These are phyloP conservation scores for Wickerhamomyces rabaulensis DNA, from an alignment of 805 yeast species.

Conservation along the genomic window DNA sequence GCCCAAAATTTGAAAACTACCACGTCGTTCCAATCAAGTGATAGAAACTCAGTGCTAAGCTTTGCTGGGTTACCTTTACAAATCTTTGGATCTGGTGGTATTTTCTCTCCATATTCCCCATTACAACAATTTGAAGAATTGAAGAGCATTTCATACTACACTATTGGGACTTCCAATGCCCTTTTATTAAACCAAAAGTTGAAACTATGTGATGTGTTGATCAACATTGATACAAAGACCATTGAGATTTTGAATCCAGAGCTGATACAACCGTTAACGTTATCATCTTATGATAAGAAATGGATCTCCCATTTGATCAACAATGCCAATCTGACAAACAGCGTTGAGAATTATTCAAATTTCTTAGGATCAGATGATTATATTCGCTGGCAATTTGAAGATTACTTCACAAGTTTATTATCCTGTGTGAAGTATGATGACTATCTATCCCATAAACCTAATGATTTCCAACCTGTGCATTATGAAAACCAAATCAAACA, in stretches of 20 bases:
- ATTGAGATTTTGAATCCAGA: conserved; percentile 43
- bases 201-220: conserved; percentile 61
- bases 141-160: conserved; percentile 53
- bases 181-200: conserved; percentile 61
- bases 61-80: conserved; percentile 89
- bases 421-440: conserved; percentile 66
- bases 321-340: conserved; percentile 35
- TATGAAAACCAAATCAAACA: conserved; percentile 28
- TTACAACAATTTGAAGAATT: conserved; percentile 84
- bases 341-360: conserved; percentile 25
- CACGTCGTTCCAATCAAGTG: conserved; percentile 67
- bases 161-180: conserved; percentile 87
- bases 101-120: conserved; percentile 92
- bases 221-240: conserved; percentile 53
- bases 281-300: conserved; percentile 60
- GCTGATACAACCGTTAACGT: conserved; percentile 38
- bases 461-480: conserved; percentile 14
- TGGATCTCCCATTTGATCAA: conserved; percentile 60
- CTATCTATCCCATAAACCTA: conserved; percentile 35
- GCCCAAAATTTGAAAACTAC: conserved; percentile 50
- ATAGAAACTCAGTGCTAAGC: conserved; percentile 66
- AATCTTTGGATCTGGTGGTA: conserved; percentile 77
- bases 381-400: conserved; percentile 84
- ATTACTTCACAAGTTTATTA: conserved; percentile 72
- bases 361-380: conserved; percentile 81